Evolutionary conservation across 768 basidiomycete species (phyloP).

Genomic region (Fistulinella prunicolor): DNA sequence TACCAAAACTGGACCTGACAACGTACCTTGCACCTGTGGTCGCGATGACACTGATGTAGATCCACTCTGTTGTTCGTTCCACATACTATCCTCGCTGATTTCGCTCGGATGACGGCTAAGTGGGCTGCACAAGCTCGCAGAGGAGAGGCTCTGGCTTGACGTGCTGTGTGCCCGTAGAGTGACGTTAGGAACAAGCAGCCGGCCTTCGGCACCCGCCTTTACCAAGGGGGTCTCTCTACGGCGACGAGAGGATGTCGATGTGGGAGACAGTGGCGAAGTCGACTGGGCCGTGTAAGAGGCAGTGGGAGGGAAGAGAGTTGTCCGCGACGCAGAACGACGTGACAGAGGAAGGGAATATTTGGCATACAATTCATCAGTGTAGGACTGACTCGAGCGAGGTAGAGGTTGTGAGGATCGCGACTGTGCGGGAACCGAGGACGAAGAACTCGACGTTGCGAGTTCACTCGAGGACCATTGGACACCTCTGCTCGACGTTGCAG

Average conservation of each 20-base stretch:
- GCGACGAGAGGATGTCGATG: constrained; percentile 34
- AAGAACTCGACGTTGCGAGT: constrained; percentile 15
- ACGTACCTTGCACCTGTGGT: constrained; percentile 54
- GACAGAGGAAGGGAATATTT: constrained; percentile 56
- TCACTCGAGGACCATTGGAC: constrained; percentile 49
- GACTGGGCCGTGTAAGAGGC: constrained; percentile 38
- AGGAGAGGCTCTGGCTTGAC: constrained; percentile 33
- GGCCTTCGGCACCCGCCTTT: constrained; percentile 60
- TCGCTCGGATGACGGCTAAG: constrained; percentile 41
- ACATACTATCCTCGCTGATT: constrained; percentile 35
- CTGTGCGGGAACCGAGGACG: constrained; percentile 25
- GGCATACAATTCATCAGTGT: constrained; percentile 47
- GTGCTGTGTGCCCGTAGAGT: constrained; percentile 31
- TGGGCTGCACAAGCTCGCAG: constrained; percentile 34
- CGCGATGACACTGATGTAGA: constrained; percentile 31
- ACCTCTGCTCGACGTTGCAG: constrained; percentile 50
- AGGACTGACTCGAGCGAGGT: constrained; percentile 30
- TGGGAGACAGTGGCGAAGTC: constrained; percentile 34
- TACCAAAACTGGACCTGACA: background rate
- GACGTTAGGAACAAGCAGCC: constrained; percentile 53
- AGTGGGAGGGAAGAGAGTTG: constrained; percentile 36
- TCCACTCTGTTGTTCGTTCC: constrained; percentile 23
- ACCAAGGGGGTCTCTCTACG: constrained; percentile 54
- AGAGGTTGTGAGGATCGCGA: constrained; percentile 22
- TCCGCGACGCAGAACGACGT: constrained; percentile 53